phyloP scores from a whole-genome alignment of 495 filamentous ascomycete species.

The Podospora australis region DNA sequence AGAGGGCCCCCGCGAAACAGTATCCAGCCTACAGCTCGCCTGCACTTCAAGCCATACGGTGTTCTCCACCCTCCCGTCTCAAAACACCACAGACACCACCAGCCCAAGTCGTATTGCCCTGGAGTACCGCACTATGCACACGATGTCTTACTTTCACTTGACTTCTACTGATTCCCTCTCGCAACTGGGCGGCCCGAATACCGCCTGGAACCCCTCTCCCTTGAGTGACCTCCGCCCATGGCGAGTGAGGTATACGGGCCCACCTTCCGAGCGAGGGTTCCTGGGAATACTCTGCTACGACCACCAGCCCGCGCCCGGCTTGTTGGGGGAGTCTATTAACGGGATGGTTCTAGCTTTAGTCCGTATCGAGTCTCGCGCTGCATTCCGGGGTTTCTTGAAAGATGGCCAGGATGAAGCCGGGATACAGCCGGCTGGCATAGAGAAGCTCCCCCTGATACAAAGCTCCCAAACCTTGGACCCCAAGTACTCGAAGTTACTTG shows the following conservation, averaged over 20 bases:
- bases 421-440: too few species aligned
- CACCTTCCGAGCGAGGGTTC: conserved; percentile 27
- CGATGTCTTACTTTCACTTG: conserved; percentile 72
- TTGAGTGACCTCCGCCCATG: conserved; percentile 34
- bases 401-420: not conserved
- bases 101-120: conserved; percentile 57
- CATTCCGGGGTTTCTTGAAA: conserved; percentile 22
- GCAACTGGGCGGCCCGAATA: not conserved
- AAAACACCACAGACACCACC: conserved; percentile 51
- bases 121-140: conserved; percentile 72
- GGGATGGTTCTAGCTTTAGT: conserved; percentile 38
- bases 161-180: conserved; percentile 4
- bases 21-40: conserved; percentile 47
- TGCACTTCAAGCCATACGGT: conserved; percentile 16
- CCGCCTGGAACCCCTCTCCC: conserved; percentile 32
- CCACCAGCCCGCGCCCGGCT: conserved; percentile 32
- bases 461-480: conserved; percentile 42
- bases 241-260: conserved; percentile 32
- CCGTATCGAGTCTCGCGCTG: conserved; percentile 26
- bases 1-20: conserved; percentile 58
- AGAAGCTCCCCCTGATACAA: conserved; percentile 37
- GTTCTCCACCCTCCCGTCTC: conserved; percentile 48
- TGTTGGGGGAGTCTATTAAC: conserved; percentile 40
- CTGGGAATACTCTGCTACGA: conserved; percentile 42
- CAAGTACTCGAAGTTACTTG: conserved; percentile 36